These are phyloP conservation scores for Sporothrix schenckii DNA, from an alignment of 2,329 filamentous ascomycete genomes.

Conservation along the genomic window DNA sequence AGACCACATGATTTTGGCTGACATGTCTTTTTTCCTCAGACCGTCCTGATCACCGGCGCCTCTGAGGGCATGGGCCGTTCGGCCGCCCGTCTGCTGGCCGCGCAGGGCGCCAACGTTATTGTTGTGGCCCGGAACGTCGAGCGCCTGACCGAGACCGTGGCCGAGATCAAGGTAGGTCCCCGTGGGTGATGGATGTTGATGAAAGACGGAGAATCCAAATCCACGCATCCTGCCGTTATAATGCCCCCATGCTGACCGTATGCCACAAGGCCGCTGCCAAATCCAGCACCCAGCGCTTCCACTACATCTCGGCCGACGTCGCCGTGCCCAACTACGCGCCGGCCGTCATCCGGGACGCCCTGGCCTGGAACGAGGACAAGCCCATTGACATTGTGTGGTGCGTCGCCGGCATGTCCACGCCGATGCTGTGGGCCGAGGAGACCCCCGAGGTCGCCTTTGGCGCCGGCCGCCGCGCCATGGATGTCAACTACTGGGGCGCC, in stretches of 20 bases:
- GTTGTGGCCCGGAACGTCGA: slow-evolving; percentile 76
- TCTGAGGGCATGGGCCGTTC: slow-evolving; percentile 90
- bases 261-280: slow-evolving; percentile 62
- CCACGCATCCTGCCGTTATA: background rate
- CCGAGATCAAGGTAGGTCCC: slow-evolving; percentile 60
- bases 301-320: slow-evolving; percentile 82
- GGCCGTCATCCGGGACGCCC: slow-evolving; percentile 70
- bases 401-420: slow-evolving; percentile 74
- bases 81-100: slow-evolving; percentile 71
- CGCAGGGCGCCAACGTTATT: slow-evolving; percentile 83
- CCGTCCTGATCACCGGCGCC: slow-evolving; percentile 83
- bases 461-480: slow-evolving; percentile 76
- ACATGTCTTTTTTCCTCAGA: background rate
- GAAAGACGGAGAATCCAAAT: no score
- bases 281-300: slow-evolving; percentile 74
- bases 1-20: background rate
- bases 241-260: background rate
- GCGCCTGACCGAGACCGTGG: slow-evolving; percentile 73
- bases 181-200: no score
- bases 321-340: slow-evolving; percentile 69
- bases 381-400: slow-evolving; percentile 90
- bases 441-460: slow-evolving; percentile 57
- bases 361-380: slow-evolving; percentile 73
- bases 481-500: slow-evolving; percentile 86
- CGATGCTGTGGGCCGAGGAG: slow-evolving; percentile 79